Evolutionary conservation across 805 yeast species (phyloP).

Genomic region (Monosporozyma unispora): DNA sequence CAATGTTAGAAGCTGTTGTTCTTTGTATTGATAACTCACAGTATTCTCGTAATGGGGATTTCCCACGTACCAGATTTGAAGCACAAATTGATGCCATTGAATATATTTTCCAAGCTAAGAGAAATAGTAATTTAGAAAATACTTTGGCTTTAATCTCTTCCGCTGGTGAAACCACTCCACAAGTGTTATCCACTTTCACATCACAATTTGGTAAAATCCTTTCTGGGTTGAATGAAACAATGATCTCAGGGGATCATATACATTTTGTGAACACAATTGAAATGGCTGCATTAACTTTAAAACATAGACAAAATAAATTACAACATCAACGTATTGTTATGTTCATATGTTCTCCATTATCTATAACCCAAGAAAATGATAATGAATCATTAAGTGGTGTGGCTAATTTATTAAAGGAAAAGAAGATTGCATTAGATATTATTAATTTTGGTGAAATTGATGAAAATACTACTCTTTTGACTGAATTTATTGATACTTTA

Average conservation of each 20-base stretch:
- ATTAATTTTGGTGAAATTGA: constrained; percentile 88
- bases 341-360: constrained; percentile 81
- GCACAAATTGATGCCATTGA: constrained; percentile 91
- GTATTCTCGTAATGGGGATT: constrained; percentile 93
- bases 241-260: constrained; percentile 49
- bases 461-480: constrained; percentile 66
- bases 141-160: constrained; percentile 86
- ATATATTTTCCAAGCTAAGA: constrained; percentile 74
- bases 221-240: constrained; percentile 72
- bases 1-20: constrained; percentile 84
- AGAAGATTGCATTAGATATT: constrained; percentile 80
- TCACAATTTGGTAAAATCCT: constrained; percentile 78
- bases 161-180: constrained; percentile 71
- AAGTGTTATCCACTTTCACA: constrained; percentile 82
- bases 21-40: constrained; percentile 93
- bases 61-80: constrained; percentile 74
- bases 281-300: constrained; percentile 87
- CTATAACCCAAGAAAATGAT: constrained; percentile 40
- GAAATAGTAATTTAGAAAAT: constrained; percentile 84
- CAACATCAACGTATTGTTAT: constrained; percentile 85
- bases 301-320: constrained; percentile 90
- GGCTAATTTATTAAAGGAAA: constrained; percentile 90
- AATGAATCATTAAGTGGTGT: constrained; percentile 68
- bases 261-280: constrained; percentile 80
- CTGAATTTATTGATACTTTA: constrained; percentile 64